Evolutionary conservation across 805 yeast genomes (phyloP), one percentile per base, ranked within the genome.

Genomic region (Metschnikowia picachoensis): DNA sequence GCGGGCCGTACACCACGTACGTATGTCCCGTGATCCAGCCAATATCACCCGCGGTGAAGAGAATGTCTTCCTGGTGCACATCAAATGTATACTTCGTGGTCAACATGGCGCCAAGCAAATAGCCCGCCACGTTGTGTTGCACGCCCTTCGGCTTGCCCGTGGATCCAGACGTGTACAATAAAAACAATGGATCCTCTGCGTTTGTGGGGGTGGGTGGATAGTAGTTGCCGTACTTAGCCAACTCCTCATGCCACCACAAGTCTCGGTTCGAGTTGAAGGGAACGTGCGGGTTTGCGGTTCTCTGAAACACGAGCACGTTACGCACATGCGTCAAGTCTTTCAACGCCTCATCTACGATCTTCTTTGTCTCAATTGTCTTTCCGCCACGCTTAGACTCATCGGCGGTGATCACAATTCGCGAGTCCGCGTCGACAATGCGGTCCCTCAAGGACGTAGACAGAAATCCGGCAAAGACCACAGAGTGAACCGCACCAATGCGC

Each of bases 21-120:
- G 97, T 87, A 69, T 94, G 99, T 57, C 98, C 98, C 14, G 99
- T 94, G 65, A 94, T 94, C 98, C 99, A 94, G 64, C 99, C 98
- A 46, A 94, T 89, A 66, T 94, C 98, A 63, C 98, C 98, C 34
- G 98, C 98, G 35, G 98, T 92, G 75, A 94, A 92, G 51, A 92
- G 70, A 37, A 86, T 77, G 67, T 94, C 98, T 51, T 85, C 86
- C 49, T 82, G 82, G 63, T 89, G 96, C 40, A 94, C 82, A 66
- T 95, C 98, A 66, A 94, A 92, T 39, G 90, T 90, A 70, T 91
- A 92, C 71, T 84, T 87, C 39, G 97, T 87, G 43, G 97, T 87
- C 65, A 91, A 73, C 46, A 89, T 81, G 27, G 98, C 97, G 51
- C 97, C 97, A 56, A 94, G 74, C 56, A 94, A 77, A 72, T 89